A percentile compares a stretch with the other conserved stretches of the same genome.
Evolutionary conservation across 345 rosid species (phyloP).

Genomic region (Murraya paniculata): DNA sequence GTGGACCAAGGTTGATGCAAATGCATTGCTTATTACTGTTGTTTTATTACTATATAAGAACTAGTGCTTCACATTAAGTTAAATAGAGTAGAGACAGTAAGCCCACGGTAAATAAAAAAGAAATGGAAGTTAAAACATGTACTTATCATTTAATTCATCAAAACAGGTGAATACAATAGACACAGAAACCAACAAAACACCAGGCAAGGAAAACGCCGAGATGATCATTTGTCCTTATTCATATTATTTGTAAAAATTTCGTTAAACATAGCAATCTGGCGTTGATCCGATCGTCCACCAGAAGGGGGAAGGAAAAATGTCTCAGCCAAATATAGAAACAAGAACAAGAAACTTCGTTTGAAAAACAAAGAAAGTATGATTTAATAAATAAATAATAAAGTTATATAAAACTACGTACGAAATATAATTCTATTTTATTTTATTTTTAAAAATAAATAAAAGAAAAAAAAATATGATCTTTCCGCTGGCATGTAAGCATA

Average conservation of each 20-base stretch:
- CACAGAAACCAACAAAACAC: neutral
- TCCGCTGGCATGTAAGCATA: neutral
- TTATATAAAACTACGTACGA: neutral
- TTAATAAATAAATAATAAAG: neutral
- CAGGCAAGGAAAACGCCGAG: neutral
- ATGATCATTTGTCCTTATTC: slow-evolving; percentile 2
- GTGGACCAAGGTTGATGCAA: neutral
- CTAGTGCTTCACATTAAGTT: neutral
- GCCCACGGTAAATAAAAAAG: neutral
- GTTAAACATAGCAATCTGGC: neutral
- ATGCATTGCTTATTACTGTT: neutral
- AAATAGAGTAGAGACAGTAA: neutral
- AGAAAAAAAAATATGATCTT: neutral
- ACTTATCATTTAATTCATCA: too few relatives aligned
- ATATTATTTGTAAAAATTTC: neutral
- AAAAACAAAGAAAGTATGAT: neutral
- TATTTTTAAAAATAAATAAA: neutral
- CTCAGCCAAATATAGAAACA: neutral
- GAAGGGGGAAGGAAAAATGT: neutral
- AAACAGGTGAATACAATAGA: neutral
- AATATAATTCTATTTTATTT: neutral
- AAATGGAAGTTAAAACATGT: neutral
- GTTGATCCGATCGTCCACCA: neutral
- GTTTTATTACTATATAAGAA: neutral
- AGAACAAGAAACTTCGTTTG: neutral